These are phyloP conservation scores for Diddensiella transvaalensis DNA, from an alignment of 805 yeast species.

Conservation along the genomic window DNA sequence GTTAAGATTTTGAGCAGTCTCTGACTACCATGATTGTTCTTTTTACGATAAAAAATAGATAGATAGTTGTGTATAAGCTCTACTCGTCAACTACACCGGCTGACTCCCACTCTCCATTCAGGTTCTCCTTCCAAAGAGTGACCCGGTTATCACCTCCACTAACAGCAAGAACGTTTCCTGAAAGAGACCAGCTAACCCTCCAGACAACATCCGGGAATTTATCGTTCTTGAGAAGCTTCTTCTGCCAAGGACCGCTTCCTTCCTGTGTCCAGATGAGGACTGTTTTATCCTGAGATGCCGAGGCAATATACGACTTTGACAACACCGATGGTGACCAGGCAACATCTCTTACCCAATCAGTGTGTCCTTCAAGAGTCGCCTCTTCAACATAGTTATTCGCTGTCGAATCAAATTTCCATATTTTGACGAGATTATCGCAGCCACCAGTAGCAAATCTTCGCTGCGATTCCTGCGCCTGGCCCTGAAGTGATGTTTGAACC, in stretches of 20 bases:
- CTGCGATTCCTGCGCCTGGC: constrained; percentile 29
- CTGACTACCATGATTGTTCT: neutral
- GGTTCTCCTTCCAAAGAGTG: constrained; percentile 92
- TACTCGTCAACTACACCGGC: constrained; percentile 95
- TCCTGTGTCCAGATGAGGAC: constrained; percentile 95
- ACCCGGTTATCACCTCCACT: constrained; percentile 96
- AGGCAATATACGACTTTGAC: constrained; percentile 84
- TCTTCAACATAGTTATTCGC: constrained; percentile 63
- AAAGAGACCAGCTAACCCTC: constrained; percentile 97
- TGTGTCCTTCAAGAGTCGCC: constrained; percentile 78
- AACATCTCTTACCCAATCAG: constrained; percentile 98
- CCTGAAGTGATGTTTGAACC: constrained; percentile 26
- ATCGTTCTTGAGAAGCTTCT: constrained; percentile 66
- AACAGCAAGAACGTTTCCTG: constrained; percentile 93
- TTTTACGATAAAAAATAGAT: neutral
- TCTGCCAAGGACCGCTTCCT: constrained; percentile 68
- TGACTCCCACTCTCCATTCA: constrained; percentile 91
- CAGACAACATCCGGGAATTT: constrained; percentile 96
- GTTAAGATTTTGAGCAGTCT: constrained; percentile 6
- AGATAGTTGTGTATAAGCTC: constrained; percentile 5
- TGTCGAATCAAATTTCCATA: constrained; percentile 71
- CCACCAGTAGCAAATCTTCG: constrained; percentile 92
- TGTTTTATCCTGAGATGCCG: constrained; percentile 94
- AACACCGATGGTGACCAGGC: constrained; percentile 95
- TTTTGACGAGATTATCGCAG: constrained; percentile 86